Base-by-base conservation (phyloP, 2,329 filamentous ascomycete genomes). In the Lecanicillium sp. region DNA sequence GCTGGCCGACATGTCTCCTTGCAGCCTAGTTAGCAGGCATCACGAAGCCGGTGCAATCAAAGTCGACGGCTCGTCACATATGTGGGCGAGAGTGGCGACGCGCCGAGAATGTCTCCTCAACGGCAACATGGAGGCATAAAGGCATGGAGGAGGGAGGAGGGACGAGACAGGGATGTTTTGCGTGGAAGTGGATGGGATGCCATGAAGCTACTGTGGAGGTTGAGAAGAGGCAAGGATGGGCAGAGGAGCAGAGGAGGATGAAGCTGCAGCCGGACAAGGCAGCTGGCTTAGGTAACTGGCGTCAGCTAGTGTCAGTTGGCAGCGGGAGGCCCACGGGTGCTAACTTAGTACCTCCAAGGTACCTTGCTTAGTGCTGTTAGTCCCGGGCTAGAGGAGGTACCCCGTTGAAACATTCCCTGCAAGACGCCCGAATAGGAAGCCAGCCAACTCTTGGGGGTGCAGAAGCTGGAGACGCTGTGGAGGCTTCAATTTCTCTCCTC, bases 251-350 rank as follows among this genome's bases (percentile, higher is more conserved):
- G n/a, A n/a, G n/a, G 37, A 40, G 23, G 37, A 32, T 10, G 7
- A 10, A 29, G 26, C 7, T 29, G 26, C 7, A 7, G 26, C 26
- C 30, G 30, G 42, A 11, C 32, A 10, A 12, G 42, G 29, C 24
- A 11, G 19, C n/a, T n/a, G n/a, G n/a, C n/a, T n/a, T n/a, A n/a
- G n/a, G n/a, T n/a, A n/a, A n/a, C n/a, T n/a, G n/a, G n/a, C n/a
- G n/a, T n/a, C n/a, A n/a, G 12, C 27, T 46, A 27, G 44, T 39
- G 44, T 39, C 35, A 46, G 44, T 46, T 46, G 30, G 32, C 15
- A n/a, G 39, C 30, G 30, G 42, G 42, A 44, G 42, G 19, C 33
- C 43, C 43, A 39, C 43, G 12, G 19, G 8, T 27, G 41, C 41
- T 33, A n/a, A n/a, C n/a, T n/a, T n/a, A n/a, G n/a, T n/a, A n/a